Conservation (phyloP, 768 basidiomycete species). For the Russula olivacea region DNA sequence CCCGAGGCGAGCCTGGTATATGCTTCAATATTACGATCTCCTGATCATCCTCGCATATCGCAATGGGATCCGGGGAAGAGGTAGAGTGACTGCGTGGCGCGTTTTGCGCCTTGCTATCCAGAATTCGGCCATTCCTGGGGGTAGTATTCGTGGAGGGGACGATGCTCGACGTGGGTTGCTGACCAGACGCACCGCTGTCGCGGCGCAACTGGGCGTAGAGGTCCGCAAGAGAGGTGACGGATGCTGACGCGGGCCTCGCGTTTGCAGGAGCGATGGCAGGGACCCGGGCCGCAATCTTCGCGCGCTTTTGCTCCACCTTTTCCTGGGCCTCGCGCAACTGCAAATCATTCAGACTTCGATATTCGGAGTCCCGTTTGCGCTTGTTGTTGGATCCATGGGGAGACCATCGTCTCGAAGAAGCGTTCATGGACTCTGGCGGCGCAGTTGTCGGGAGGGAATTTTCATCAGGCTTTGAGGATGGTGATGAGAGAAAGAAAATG, state of each 20-base stretch:
- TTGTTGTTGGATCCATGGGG: not conserved
- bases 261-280: constrained; percentile 3
- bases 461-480: not conserved
- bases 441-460: not conserved
- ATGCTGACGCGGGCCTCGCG: not conserved
- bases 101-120: not conserved
- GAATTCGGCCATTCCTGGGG: not conserved
- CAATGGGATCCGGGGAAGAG: constrained; percentile 18
- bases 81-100: not conserved
- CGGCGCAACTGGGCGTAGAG: constrained; percentile 17
- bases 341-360: not conserved
- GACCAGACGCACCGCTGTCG: constrained; percentile 7
- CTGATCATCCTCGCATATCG: constrained; percentile 5
- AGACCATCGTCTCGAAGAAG: not conserved
- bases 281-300: constrained; percentile 15
- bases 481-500: not conserved
- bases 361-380: constrained; percentile 11
- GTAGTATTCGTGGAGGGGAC: not conserved
- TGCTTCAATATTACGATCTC: constrained; percentile 15
- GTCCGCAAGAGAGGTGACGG: constrained; percentile 13
- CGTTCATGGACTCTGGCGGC: not conserved
- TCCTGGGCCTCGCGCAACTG: constrained; percentile 13
- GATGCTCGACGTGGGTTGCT: not conserved
- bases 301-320: constrained; percentile 17
- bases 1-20: not conserved